These are phyloP conservation scores for Blastomyces emzantsi DNA, from an alignment of 2,329 filamentous ascomycete genomes.

Conservation along the genomic window DNA sequence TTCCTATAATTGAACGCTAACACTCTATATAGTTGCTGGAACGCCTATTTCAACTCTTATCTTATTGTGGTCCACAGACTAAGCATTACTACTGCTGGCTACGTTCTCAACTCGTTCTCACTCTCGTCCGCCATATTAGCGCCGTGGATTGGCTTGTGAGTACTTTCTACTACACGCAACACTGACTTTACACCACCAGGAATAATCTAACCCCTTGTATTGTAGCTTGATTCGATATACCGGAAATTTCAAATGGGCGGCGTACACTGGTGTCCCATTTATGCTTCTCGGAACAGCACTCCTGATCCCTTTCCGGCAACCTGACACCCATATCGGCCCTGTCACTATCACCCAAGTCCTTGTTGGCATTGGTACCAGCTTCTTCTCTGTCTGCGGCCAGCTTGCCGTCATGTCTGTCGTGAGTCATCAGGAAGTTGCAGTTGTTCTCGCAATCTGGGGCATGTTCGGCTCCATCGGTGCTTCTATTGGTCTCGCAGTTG, in stretches of 20 bases:
- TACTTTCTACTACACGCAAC: neutral
- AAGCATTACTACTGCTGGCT: slow-evolving; percentile 33
- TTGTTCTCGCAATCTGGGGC: slow-evolving; percentile 22
- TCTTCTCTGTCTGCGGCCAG: slow-evolving; percentile 44
- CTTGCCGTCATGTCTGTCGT: slow-evolving; percentile 48
- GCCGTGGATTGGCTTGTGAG: slow-evolving; percentile 35
- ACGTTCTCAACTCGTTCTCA: slow-evolving; percentile 40
- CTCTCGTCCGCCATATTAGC: slow-evolving; percentile 42
- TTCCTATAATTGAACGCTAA: neutral
- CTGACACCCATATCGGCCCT: slow-evolving; percentile 39
- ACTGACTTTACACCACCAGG: neutral
- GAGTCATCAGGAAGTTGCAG: slow-evolving; percentile 44
- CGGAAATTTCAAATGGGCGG: slow-evolving; percentile 42
- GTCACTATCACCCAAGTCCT: slow-evolving; percentile 47
- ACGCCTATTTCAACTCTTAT: slow-evolving; percentile 45
- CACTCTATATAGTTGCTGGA: slow-evolving; percentile 34
- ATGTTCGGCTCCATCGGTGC: slow-evolving; percentile 24
- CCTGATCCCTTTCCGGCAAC: slow-evolving; percentile 46
- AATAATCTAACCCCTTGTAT: neutral
- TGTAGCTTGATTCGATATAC: slow-evolving; percentile 35
- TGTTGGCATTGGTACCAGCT: slow-evolving; percentile 43
- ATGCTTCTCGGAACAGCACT: slow-evolving; percentile 43
- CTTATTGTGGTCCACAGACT: slow-evolving; percentile 44
- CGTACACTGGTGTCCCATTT: slow-evolving; percentile 41
- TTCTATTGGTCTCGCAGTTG: slow-evolving; percentile 22